Conservation (phyloP, 2,329 filamentous ascomycete species). For the Cladosporium oxysporum region DNA sequence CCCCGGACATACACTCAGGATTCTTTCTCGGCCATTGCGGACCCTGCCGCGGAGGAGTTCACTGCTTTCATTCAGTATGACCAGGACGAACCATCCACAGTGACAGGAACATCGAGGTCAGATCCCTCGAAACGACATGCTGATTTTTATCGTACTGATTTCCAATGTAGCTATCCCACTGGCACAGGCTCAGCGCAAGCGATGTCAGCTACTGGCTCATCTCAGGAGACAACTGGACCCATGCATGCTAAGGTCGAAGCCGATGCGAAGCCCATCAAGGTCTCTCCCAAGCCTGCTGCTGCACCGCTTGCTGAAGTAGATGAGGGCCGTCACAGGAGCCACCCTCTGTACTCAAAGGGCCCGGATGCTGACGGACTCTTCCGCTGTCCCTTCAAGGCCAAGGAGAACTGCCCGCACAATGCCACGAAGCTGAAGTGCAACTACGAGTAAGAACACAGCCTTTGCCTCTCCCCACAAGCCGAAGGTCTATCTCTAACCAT, state of each 20-base stretch:
- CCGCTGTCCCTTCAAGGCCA: slow-evolving; percentile 84
- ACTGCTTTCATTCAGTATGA: slow-evolving; percentile 34
- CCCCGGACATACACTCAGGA: slow-evolving; percentile 16
- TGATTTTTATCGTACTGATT: slow-evolving; percentile 24
- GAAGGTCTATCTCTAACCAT: slow-evolving; percentile 23
- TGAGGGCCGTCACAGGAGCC: slow-evolving; percentile 46
- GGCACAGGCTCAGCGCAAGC: background rate
- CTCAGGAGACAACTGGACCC: background rate
- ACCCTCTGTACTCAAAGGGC: slow-evolving; percentile 69
- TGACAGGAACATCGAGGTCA: slow-evolving; percentile 29
- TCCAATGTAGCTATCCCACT: slow-evolving; percentile 23
- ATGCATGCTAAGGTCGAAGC: background rate
- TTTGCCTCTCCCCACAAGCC: background rate
- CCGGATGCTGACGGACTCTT: slow-evolving; percentile 76
- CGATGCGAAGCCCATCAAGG: slow-evolving; percentile 16
- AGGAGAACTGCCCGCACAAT: slow-evolving; percentile 79
- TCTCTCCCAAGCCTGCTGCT: slow-evolving; percentile 14
- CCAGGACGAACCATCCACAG: slow-evolving; percentile 26
- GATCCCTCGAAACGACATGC: slow-evolving; percentile 11
- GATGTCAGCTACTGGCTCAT: background rate
- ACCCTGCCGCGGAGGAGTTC: slow-evolving; percentile 29
- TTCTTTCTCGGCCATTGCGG: slow-evolving; percentile 18
- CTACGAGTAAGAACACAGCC: slow-evolving; percentile 74
- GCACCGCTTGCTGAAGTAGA: slow-evolving; percentile 27
- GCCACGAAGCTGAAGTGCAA: slow-evolving; percentile 98